Evolutionary conservation across 257 asterid genomes (phyloP), one percentile per base, ranked within the genome.

Genomic region (Plectranthus barbatus): DNA sequence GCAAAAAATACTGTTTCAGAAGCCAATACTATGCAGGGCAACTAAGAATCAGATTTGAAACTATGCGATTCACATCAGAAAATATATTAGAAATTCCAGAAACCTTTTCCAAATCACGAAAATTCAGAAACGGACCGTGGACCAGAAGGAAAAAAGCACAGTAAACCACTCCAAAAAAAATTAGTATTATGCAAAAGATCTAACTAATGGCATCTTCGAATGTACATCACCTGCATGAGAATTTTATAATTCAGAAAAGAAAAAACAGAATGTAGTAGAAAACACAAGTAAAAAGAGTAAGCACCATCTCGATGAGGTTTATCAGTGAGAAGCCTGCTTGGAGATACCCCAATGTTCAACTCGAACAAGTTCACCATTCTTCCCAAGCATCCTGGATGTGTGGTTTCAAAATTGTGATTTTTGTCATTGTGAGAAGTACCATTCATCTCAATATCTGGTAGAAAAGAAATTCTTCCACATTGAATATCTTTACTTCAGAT

Each of bases 361-460:
- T 90, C 94, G 37, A 87, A 90, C 76, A 90, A 81, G 73, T 85
- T 90, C 74, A 85, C 97, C 95, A 84, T 82, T 76, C 84, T 81
- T 70, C 99, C 99, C 88, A 90, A 72, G 79, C 96, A 87, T 73
- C 96, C 94, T 26, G 94, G 84, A 66, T 81, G 65, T 26, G 86
- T 69, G 65, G 75, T 76, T 75, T 84, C 94, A 66, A 67, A 71
- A 59, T 62, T 71, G 67, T 34, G 56, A 72, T 8, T 72, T 62
- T 77, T 70, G 8, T 72, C 83, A 71, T 68, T 73, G 55, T 79
- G 87, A 73, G 74, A 83, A 74, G 80, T 44, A 17, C 84, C 88
- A 78, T 78, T 89, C 97, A 92, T 89, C 78, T 83, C 84, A 64
- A 55, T 37, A 73, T 85, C 99, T 80, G 83, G 53, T 48, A 72